phyloP scores from a whole-genome alignment of 2,329 filamentous ascomycete species.

The Claviceps quebecensis region DNA sequence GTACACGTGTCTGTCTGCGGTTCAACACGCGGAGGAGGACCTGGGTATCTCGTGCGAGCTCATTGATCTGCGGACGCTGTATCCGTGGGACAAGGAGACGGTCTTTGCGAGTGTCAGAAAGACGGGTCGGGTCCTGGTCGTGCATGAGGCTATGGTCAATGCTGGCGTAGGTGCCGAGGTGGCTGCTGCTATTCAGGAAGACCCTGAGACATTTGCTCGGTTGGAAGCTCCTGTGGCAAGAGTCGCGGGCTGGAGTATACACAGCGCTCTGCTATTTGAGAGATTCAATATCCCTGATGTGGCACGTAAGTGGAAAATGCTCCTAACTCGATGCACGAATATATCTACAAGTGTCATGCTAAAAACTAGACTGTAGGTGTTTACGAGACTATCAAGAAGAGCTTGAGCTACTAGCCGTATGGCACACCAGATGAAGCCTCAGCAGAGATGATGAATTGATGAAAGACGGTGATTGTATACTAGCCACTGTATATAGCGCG shows the following conservation, averaged over 20 bases:
- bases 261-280: constrained; percentile 67
- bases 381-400: constrained; percentile 56
- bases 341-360: background rate
- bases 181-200: constrained; percentile 75
- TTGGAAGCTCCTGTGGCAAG: constrained; percentile 76
- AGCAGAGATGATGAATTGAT: background rate
- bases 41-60: constrained; percentile 66
- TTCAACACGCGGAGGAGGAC: constrained; percentile 60
- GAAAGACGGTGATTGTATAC: background rate
- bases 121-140: constrained; percentile 74
- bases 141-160: constrained; percentile 88
- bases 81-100: constrained; percentile 78
- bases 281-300: constrained; percentile 74
- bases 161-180: constrained; percentile 82
- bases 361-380: constrained; percentile 35
- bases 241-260: constrained; percentile 82
- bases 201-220: constrained; percentile 57
- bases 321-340: background rate
- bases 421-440: background rate
- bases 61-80: constrained; percentile 77
- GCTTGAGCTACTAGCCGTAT: constrained; percentile 42
- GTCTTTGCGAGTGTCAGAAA: constrained; percentile 73
- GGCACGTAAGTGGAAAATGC: constrained; percentile 49
- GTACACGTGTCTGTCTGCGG: constrained; percentile 68
- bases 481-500: background rate